Evolutionary conservation across 805 yeast genomes (phyloP).

Genomic region (Kluyveromyces dobzhanskii): DNA sequence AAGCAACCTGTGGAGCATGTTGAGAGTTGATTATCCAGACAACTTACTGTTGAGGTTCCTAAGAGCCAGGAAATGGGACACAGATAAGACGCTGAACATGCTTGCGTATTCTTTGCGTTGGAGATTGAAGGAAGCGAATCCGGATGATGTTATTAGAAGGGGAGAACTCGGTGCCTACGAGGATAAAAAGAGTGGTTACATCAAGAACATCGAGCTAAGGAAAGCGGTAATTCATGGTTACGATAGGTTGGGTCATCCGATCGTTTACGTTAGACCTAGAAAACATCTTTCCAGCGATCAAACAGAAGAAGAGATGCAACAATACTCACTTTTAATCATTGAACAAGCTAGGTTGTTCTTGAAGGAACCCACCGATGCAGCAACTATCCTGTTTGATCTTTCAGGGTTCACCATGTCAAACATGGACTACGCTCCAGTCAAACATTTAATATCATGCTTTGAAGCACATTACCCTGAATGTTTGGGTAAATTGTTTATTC

Average conservation of each 20-base stretch:
- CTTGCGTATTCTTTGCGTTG: slow-evolving; percentile 64
- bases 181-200: slow-evolving; percentile 35
- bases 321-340: slow-evolving; percentile 65
- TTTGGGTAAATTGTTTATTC: slow-evolving; percentile 74
- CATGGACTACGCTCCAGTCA: slow-evolving; percentile 89
- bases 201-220: slow-evolving; percentile 40
- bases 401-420: slow-evolving; percentile 80
- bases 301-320: slow-evolving; percentile 60
- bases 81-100: slow-evolving; percentile 62
- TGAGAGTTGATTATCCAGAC: slow-evolving; percentile 78
- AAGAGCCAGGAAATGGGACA: slow-evolving; percentile 82
- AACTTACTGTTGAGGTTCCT: slow-evolving; percentile 65
- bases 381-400: slow-evolving; percentile 79
- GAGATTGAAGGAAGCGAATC: slow-evolving; percentile 55
- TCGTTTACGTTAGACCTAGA: slow-evolving; percentile 73
- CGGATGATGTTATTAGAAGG: slow-evolving; percentile 51
- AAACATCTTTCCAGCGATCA: slow-evolving; percentile 65
- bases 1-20: slow-evolving; percentile 46
- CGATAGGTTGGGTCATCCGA: slow-evolving; percentile 68
- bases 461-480: slow-evolving; percentile 97
- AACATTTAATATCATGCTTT: slow-evolving; percentile 78
- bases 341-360: slow-evolving; percentile 76
- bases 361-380: slow-evolving; percentile 68
- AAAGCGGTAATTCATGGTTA: slow-evolving; percentile 70
- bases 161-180: slow-evolving; percentile 64